phyloP scores from a whole-genome alignment of 2,329 filamentous ascomycete genomes.

The Ilyonectria robusta region DNA sequence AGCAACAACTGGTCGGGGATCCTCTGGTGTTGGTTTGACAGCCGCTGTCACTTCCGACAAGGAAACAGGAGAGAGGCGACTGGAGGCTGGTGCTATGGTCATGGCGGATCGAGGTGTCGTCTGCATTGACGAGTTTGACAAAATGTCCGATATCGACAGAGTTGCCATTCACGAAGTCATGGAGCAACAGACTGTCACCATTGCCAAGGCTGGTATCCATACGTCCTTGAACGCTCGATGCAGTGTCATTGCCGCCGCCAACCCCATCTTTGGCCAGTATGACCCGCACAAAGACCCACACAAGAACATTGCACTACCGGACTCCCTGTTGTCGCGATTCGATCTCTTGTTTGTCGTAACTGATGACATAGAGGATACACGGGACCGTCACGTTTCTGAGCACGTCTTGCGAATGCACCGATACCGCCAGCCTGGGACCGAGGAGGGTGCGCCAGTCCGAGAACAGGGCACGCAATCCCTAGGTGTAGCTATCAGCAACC shows the following conservation, averaged over 20 bases:
- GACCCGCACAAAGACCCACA: constrained; percentile 99
- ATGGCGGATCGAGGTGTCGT: constrained; percentile 97
- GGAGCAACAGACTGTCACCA: constrained; percentile 99
- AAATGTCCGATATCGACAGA: constrained; percentile 98
- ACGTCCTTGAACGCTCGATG: constrained; percentile 97
- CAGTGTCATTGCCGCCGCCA: constrained; percentile 95
- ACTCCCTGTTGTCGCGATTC: constrained; percentile 97
- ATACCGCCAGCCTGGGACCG: constrained; percentile 91
- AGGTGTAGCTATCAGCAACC: constrained; percentile 87
- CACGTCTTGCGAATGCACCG: constrained; percentile 98
- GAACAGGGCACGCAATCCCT: constrained; percentile 89
- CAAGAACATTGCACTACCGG: constrained; percentile 97
- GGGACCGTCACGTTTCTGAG: constrained; percentile 92
- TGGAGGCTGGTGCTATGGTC: constrained; percentile 99
- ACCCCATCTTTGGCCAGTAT: constrained; percentile 98
- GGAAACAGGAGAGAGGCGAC: constrained; percentile 93
- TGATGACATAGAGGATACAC: constrained; percentile 95
- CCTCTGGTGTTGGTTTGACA: constrained; percentile 96
- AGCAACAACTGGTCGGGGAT: constrained; percentile 95
- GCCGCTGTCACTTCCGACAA: constrained; percentile 97
- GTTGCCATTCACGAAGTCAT: constrained; percentile 99
- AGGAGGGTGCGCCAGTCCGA: constrained; percentile 94
- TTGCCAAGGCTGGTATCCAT: constrained; percentile 98
- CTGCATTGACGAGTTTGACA: constrained; percentile 99
- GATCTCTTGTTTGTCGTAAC: constrained; percentile 98